phyloP scores from a whole-genome alignment of 306 rosid species.

The Cucurbita maxima region DNA sequence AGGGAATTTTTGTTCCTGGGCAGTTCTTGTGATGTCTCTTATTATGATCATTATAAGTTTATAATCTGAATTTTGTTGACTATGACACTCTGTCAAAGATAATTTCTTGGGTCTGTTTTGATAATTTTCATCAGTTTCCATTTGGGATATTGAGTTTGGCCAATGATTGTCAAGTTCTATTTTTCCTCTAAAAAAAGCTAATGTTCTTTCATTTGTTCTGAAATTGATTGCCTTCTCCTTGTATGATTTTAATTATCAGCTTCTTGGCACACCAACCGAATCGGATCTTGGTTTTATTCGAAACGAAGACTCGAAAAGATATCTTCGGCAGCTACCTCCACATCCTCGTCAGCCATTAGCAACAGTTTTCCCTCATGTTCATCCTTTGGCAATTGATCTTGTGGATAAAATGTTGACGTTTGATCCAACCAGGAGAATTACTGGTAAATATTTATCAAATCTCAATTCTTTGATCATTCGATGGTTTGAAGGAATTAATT shows the following conservation, averaged over 20 bases:
- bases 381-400: constrained; percentile 79
- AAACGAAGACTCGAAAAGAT: constrained; percentile 75
- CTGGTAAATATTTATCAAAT: constrained; percentile 30
- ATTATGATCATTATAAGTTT: neutral
- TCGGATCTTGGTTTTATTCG: constrained; percentile 72
- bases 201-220: neutral
- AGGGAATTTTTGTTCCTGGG: neutral
- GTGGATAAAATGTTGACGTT: constrained; percentile 82
- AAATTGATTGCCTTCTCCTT: neutral
- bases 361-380: constrained; percentile 65
- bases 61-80: neutral
- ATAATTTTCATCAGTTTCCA: neutral
- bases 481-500: neutral
- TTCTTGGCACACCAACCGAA: constrained; percentile 93
- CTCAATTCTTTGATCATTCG: neutral
- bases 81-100: neutral
- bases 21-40: neutral
- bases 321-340: constrained; percentile 62
- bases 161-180: neutral
- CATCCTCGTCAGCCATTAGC: constrained; percentile 70
- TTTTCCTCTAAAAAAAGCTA: neutral
- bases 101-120: neutral
- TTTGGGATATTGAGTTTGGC: neutral
- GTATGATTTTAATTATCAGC: constrained; percentile 30
- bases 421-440: constrained; percentile 81